Evolutionary conservation across 2,329 filamentous ascomycete species (phyloP).

Genomic region (Colletotrichum higginsianum): DNA sequence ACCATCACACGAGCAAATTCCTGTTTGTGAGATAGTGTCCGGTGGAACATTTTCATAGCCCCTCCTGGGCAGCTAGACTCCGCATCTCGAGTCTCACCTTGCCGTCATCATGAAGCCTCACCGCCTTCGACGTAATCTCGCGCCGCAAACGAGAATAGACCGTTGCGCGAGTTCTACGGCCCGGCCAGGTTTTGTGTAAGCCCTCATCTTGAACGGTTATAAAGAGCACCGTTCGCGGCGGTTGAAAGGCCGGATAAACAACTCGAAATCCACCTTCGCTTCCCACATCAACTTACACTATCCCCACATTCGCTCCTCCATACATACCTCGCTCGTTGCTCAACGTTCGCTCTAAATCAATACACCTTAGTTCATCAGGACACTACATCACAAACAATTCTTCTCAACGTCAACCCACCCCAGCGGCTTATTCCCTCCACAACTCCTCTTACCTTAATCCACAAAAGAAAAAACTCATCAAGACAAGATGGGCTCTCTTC

Average conservation of each 20-base stretch:
- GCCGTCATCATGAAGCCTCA: not conserved
- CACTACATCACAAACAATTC: constrained; percentile 11
- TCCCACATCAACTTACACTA: not conserved
- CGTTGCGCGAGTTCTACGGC: not conserved
- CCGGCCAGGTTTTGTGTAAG: not conserved
- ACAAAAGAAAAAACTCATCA: not conserved
- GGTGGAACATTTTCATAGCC: constrained; percentile 21
- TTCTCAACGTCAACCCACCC: not conserved
- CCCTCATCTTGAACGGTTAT: constrained; percentile 2
- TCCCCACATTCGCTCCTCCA: constrained; percentile 19
- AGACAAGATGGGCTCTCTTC: constrained; percentile 26
- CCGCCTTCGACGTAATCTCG: not conserved
- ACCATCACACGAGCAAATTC: constrained; percentile 21
- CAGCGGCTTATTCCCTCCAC: not conserved
- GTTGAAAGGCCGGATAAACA: not conserved
- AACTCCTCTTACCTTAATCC: not conserved
- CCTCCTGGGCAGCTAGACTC: constrained; percentile 26
- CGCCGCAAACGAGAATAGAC: not conserved
- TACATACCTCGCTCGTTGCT: constrained; percentile 11
- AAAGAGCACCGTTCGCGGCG: constrained; percentile 8
- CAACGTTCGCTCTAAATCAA: constrained; percentile 16
- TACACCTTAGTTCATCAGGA: not conserved
- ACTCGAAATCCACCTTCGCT: not conserved
- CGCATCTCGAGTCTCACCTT: constrained; percentile 3
- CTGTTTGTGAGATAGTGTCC: constrained; percentile 12